Evolutionary conservation across 1,284 basidiomycete genomes (phyloP), one percentile per base, ranked within the genome.

Genomic region (Trametes polyzona): DNA sequence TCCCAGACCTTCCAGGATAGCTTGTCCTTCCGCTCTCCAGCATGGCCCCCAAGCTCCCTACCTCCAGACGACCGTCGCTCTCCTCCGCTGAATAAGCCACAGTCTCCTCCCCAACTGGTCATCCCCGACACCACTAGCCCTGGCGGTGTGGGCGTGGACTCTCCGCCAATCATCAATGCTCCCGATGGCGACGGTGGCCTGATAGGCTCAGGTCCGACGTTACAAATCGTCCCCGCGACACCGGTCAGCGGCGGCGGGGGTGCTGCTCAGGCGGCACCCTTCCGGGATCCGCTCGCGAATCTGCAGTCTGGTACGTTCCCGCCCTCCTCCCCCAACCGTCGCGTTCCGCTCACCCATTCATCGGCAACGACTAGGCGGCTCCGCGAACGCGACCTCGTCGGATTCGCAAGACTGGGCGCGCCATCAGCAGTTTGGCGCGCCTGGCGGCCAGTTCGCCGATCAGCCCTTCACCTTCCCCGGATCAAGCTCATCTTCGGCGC

Each of bases 171-270:
- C 57, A 89, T 88, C 68, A 86, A 88, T 60, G 86, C 86, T 3
- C 87, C 87, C 16, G 81, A 83, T 11, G 86, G 82, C 49, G 82
- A 85, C 50, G 84, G 79, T 36, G 74, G 74, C n/a, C 72, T 77
- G 46, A 70, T 74, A 49, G 69, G 69, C 14, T 68, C 75, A 3
- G 84, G 86, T 0, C 87, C 87, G 1, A 80, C 80, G 47, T 77
- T 92, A 62, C 83, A 90, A 65, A 85, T 92, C 58, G 88, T 91
- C 6, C 90, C 90, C 26, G 88, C 90, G n/a, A 92, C 90, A 1
- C 90, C 90, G 8, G 77, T 92, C 55, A 83, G 80, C 60, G 86
- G 83, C 35, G 85, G 83, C 24, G 83, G 74, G 40, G 78, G 74
- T 26, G 74, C 73, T 47, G 72, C 74, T 19, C 76, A 78, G 56